Conservation (phyloP, 1,284 basidiomycete species). For the Ceratobasidium sp. region DNA sequence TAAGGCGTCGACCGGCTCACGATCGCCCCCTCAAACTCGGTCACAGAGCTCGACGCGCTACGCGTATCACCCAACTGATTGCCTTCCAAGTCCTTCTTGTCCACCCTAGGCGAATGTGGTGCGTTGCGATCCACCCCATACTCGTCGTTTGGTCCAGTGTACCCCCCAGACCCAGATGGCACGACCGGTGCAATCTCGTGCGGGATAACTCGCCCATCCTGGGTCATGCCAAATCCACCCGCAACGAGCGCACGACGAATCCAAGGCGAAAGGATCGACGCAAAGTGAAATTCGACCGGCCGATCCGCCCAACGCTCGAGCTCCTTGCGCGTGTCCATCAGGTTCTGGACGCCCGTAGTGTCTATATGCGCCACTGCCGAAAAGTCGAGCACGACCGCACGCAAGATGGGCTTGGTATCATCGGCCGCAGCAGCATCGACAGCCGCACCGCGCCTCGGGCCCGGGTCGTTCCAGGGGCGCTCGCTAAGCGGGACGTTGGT, state of each 20-base stretch:
- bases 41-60: slow-evolving; percentile 46
- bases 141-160: slow-evolving; percentile 49
- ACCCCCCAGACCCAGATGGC: slow-evolving; percentile 60
- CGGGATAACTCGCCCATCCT: slow-evolving; percentile 61
- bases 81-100: slow-evolving; percentile 58
- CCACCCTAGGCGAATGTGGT: slow-evolving; percentile 29
- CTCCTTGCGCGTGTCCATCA: slow-evolving; percentile 89
- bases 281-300: slow-evolving; percentile 91
- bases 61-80: slow-evolving; percentile 46
- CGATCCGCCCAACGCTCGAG: slow-evolving; percentile 89
- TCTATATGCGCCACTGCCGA: slow-evolving; percentile 85
- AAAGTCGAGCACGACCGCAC: slow-evolving; percentile 93
- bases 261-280: slow-evolving; percentile 92
- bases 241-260: slow-evolving; percentile 89
- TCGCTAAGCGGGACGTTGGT: slow-evolving; percentile 73
- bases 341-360: slow-evolving; percentile 89
- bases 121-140: slow-evolving; percentile 43
- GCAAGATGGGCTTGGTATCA: slow-evolving; percentile 73
- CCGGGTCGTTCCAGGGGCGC: slow-evolving; percentile 87
- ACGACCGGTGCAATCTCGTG: slow-evolving; percentile 82
- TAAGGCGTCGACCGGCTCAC: slow-evolving; percentile 74
- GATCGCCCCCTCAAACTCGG: slow-evolving; percentile 57
- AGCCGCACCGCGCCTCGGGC: slow-evolving; percentile 66
- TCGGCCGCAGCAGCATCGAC: slow-evolving; percentile 66
- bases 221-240: slow-evolving; percentile 82